Conservation (phyloP, 73 alveolate genomes). For the Diophrys sp. region DNA sequence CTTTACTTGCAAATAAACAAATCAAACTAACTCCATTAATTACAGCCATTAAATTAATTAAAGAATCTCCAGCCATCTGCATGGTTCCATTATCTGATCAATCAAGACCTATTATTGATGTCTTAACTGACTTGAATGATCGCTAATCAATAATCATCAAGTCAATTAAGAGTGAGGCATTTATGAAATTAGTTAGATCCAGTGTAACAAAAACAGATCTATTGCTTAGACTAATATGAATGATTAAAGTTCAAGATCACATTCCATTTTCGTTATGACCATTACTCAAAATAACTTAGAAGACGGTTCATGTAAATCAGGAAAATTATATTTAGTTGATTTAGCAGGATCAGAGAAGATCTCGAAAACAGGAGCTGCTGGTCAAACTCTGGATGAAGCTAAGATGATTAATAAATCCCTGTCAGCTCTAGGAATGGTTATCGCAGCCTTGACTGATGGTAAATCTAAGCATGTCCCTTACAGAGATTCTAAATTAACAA, state of each 20-base stretch:
- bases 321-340: slow-evolving; percentile 84
- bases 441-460: slow-evolving; percentile 74
- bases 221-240: slow-evolving; percentile 74
- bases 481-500: slow-evolving; percentile 78
- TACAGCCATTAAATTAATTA: no score
- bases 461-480: slow-evolving; percentile 69
- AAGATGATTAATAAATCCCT: slow-evolving; percentile 69
- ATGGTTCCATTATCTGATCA: no score
- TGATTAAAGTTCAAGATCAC: slow-evolving; percentile 81
- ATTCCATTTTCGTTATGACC: slow-evolving; percentile 74
- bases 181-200: no score
- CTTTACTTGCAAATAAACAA: no score
- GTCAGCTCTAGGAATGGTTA: slow-evolving; percentile 70
- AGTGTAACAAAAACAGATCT: slow-evolving; percentile 57
- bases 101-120: no score
- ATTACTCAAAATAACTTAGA: slow-evolving; percentile 65
- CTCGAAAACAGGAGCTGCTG: slow-evolving; percentile 84
- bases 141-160: no score
- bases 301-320: slow-evolving; percentile 69
- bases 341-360: slow-evolving; percentile 92
- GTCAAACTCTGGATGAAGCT: slow-evolving; percentile 77
- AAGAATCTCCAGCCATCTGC: no score
- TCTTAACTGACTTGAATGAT: no score
- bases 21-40: no score
- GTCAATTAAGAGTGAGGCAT: no score